Percentiles rank a stretch among this genome's conserved stretches.
Conservation (phyloP, 1,284 basidiomycete species). For the Erythrobasidium hasegawianum region DNA sequence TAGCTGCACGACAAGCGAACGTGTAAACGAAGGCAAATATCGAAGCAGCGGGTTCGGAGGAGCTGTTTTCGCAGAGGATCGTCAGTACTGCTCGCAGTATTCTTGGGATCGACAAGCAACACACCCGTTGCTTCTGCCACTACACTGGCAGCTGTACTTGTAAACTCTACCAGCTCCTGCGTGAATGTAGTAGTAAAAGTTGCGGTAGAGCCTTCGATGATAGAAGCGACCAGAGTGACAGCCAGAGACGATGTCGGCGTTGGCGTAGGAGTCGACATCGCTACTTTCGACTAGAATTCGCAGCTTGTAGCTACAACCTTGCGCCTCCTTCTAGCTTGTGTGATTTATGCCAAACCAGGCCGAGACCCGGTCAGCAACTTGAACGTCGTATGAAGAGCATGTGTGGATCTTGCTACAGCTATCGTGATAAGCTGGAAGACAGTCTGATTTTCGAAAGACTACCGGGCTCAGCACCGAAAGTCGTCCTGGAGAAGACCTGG, state of each 20-base stretch:
- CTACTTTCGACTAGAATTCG: not conserved
- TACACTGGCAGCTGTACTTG: not conserved
- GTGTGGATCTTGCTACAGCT: too few species aligned
- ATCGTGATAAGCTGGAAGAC: too few species aligned
- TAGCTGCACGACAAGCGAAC: slow-evolving; percentile 86
- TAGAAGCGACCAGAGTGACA: not conserved
- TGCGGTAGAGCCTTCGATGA: not conserved
- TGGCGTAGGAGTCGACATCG: not conserved
- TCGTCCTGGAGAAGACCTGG: too few species aligned
- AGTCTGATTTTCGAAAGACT: too few species aligned
- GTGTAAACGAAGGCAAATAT: slow-evolving; percentile 54
- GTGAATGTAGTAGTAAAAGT: not conserved
- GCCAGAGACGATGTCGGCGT: not conserved
- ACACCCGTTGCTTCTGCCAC: not conserved
- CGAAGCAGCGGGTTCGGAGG: slow-evolving; percentile 25
- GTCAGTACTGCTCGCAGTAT: not conserved
- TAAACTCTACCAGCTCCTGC: not conserved
- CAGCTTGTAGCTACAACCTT: too few species aligned
- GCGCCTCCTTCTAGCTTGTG: too few species aligned
- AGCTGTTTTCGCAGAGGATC: not conserved
- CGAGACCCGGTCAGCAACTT: too few species aligned
- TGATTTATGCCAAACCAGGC: too few species aligned
- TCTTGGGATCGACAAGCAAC: not conserved
- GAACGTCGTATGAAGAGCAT: too few species aligned
- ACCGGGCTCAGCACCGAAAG: too few species aligned